Evolutionary conservation across 2,329 filamentous ascomycete genomes (phyloP).

Genomic region (Xylariaceae sp.): DNA sequence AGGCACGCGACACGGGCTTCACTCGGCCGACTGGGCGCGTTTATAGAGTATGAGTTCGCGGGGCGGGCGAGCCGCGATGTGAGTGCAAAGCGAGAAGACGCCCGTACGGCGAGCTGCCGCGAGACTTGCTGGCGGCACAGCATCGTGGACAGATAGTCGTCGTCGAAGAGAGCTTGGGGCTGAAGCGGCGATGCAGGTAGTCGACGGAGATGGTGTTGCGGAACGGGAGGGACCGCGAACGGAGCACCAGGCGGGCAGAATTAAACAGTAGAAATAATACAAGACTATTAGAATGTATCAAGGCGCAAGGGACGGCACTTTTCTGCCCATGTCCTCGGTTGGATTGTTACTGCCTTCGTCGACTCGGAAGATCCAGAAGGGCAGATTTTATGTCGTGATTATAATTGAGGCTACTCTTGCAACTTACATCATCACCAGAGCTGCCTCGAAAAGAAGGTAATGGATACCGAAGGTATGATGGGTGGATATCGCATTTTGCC

Average conservation of each 20-base stretch:
- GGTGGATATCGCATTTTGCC: background rate
- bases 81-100: constrained; percentile 22
- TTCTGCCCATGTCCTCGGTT: constrained; percentile 20
- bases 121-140: constrained; percentile 33
- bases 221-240: background rate
- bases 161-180: constrained; percentile 17
- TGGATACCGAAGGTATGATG: background rate
- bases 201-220: constrained; percentile 7
- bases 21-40: constrained; percentile 16
- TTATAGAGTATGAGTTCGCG: constrained; percentile 27
- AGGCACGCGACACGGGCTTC: constrained; percentile 22
- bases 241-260: constrained; percentile 1
- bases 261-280: background rate
- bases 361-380: constrained; percentile 19
- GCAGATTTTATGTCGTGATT: constrained; percentile 10
- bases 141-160: constrained; percentile 21
- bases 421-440: constrained; percentile 9
- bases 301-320: background rate
- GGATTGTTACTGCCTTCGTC: constrained; percentile 17
- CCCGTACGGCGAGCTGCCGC: constrained; percentile 28
- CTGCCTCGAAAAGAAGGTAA: constrained; percentile 7
- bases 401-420: background rate
- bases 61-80: constrained; percentile 20
- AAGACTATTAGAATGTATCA: background rate
- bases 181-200: constrained; percentile 11